Evolutionary conservation across 2,329 filamentous ascomycete species (phyloP), one percentile per base, ranked within the genome.

Genomic region (Colletotrichum sp.): DNA sequence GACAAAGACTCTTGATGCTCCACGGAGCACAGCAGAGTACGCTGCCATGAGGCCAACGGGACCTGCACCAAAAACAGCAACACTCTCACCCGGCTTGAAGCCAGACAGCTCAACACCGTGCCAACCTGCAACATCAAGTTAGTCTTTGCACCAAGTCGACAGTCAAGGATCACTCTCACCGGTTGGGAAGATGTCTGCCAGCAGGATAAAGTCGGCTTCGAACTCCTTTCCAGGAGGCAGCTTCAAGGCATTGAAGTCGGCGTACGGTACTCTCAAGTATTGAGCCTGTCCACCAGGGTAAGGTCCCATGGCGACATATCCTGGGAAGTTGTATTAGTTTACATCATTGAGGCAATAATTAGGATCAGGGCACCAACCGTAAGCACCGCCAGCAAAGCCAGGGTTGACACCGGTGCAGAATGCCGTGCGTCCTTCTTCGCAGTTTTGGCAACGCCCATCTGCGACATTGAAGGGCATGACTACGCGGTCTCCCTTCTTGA

Each of bases 1-100:
- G 1, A 92, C 90, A 69, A 87, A 94, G 0, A 94, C 90, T 16
- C 85, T 87, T 10, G 88, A 90, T 2, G 92, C 92, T 4, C 92
- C 92, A 0, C 92, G 87, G 4, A 94, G 81, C 1, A 89, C 82
- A 1, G 89, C 92, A 1, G 88, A 92, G 81, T 93, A 93, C 5
- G 92, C 92, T 4, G 92, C 91, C 89, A 94, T 92, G 6, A 93
- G 82, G 2, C 92, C 92, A 2, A 94, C 91, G 0, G 92, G 92
- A 0, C 92, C 91, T 4, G 90, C 91, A 1, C 92, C 92, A 74
- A 93, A 93, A 3, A 93, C 88, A 1, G 91, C 92, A 3, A 93
- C 88, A n/a, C 86, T 88, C 78, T 94, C 92, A 3, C 91, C 91
- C 2, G 90, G 83, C 78, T 89, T 82, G 82, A 93, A 93, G 1